Conservation (phyloP, 176 grass and related monocot genomes). For the Musa schizocarpa region DNA sequence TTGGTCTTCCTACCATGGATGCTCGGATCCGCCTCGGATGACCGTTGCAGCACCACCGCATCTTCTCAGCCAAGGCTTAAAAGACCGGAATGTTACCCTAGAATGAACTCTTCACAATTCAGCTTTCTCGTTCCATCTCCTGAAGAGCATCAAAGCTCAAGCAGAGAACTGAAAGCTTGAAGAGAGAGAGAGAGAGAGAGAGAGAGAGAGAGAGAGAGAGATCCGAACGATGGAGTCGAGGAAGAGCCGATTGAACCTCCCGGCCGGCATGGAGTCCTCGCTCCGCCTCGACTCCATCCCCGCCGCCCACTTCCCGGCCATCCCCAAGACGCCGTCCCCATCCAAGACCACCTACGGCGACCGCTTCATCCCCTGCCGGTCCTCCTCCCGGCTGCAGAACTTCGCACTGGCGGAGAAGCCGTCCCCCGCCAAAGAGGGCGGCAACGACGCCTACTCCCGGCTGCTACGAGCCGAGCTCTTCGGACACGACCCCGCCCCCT, state of each 20-base stretch:
- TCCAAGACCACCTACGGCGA: conserved; percentile 85
- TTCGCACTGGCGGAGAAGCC: conserved; percentile 55
- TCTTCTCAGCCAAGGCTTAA: neutral
- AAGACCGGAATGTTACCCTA: too few species aligned
- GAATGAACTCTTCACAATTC: too few species aligned
- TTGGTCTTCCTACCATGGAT: neutral
- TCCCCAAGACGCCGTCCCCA: conserved; percentile 73
- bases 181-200: neutral
- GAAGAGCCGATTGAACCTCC: conserved; percentile 62
- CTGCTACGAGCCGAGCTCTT: conserved; percentile 85
- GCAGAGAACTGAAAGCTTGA: neutral
- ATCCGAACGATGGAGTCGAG: conserved; percentile 28
- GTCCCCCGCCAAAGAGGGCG: conserved; percentile 36
- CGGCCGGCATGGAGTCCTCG: conserved; percentile 49
- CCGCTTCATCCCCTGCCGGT: conserved; percentile 91
- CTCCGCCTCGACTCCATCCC: conserved; percentile 52
- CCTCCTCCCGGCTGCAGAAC: conserved; percentile 87
- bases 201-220: neutral
- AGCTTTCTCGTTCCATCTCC: neutral
- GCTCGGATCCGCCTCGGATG: neutral
- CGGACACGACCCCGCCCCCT: conserved; percentile 27
- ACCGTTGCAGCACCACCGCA: neutral
- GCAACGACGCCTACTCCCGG: conserved; percentile 56
- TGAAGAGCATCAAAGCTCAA: neutral
- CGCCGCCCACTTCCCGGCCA: conserved; percentile 19